A percentile compares a stretch with the other conserved stretches of the same genome.
phyloP scores from a whole-genome alignment of 2,329 filamentous ascomycete genomes.

The Pezicula carpinea region DNA sequence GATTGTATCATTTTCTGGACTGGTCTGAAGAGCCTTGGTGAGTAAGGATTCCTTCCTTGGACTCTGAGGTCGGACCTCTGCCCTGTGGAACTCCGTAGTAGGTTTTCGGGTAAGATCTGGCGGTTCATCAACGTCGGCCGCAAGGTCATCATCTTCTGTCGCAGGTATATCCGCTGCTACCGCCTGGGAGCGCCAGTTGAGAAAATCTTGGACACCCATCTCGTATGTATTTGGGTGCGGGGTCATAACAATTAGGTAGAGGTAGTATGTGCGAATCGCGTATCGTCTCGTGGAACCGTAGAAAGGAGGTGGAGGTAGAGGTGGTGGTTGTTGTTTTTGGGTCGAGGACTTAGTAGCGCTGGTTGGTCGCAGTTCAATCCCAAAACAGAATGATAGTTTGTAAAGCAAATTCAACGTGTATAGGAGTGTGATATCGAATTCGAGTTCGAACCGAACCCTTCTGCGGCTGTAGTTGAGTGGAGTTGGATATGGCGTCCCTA shows the following conservation, averaged over 20 bases:
- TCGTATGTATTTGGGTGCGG: constrained; percentile 10
- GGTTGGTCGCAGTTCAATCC: too few relatives aligned
- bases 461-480: constrained; percentile 13
- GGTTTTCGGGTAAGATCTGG: constrained; percentile 51
- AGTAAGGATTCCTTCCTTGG: constrained; percentile 74
- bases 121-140: constrained; percentile 81
- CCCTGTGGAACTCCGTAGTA: constrained; percentile 27
- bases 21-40: constrained; percentile 74
- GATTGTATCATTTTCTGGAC: constrained; percentile 52
- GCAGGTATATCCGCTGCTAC: constrained; percentile 21
- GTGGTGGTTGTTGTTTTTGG: too few relatives aligned
- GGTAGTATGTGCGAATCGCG: neutral
- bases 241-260: constrained; percentile 8
- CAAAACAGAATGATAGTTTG: too few relatives aligned
- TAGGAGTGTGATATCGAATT: neutral
- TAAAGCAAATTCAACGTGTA: neutral
- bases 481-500: constrained; percentile 35
- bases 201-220: constrained; percentile 31
- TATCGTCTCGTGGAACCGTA: neutral
- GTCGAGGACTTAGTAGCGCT: too few relatives aligned
- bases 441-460: too few relatives aligned
- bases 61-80: constrained; percentile 38
- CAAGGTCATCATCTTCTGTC: constrained; percentile 56
- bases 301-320: too few relatives aligned
- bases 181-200: constrained; percentile 42